Base-by-base conservation (phyloP, 768 basidiomycete species). In the Suillus sp. region DNA sequence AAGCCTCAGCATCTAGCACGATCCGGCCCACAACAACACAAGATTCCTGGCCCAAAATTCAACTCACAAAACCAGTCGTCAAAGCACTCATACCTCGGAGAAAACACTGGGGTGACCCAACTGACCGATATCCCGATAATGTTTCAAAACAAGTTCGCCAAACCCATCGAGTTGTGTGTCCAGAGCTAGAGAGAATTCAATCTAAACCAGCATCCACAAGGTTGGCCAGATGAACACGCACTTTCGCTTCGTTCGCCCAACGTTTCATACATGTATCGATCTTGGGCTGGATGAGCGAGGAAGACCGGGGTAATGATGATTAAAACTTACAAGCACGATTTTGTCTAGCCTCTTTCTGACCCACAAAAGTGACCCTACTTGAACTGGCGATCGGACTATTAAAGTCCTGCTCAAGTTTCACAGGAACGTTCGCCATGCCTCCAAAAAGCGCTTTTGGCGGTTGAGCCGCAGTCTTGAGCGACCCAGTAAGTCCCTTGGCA, bases 241-340 rank as follows among this genome's bases (percentile, higher is more conserved):
- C 95, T 88, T 82, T 90, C 90, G 65, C 93, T 90, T 53, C 95
- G 81, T 70, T 92, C 92, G 2, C 86, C 86, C 30, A 91, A 81
- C 77, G 93, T 95, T 75, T 98, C 95, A 70, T 92, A 95, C 95
- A 96, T 96, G 74, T 98, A 99, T 34, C 92, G 85, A 82, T 89
- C 91, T 93, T 67, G 32, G 42, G 13, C 11, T 18, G 27, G 42
- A 42, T 38, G 47, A 60, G 68, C 54, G 1, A 11, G 25, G 22
- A 40, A 64, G 37, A 11, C 57, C 22, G 35, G 34, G 20, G 25
- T 5, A 40, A 32, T 45, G 30, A 20, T n/a, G 25, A 60, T 27
- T 40, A 22, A 16, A 5, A 63, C 87, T 80, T 72, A 91, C 91
- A 91, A 40, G 81, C 79, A 38, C 87, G 76, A 30, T 72, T 69